Evolutionary conservation across 106 monocot species (phyloP).

Genomic region (Allium fistulosum): DNA sequence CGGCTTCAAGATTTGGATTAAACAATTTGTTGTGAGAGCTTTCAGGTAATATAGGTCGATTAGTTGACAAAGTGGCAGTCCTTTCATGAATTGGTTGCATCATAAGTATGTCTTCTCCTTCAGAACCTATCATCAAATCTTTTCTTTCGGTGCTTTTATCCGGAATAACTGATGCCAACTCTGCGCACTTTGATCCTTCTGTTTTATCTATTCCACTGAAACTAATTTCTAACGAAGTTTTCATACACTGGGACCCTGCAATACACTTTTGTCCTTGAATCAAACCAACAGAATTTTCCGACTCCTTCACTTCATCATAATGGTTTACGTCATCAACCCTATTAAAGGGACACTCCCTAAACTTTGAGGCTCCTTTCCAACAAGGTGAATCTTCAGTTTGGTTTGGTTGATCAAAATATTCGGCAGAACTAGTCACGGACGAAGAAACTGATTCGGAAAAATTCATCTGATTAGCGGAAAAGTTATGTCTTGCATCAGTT

Average conservation of each 20-base stretch:
- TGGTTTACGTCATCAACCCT: conserved; percentile 8
- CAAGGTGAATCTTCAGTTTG: conserved; percentile 62
- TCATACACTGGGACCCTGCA: not conserved
- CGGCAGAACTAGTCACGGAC: conserved; percentile 20
- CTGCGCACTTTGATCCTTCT: not conserved
- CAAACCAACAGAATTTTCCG: conserved; percentile 11
- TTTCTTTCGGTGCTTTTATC: conserved; percentile 4
- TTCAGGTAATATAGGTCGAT: not conserved
- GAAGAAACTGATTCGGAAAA: conserved; percentile 5
- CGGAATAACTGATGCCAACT: conserved; percentile 1
- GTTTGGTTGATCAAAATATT: conserved; percentile 35
- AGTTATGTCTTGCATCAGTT: not conserved
- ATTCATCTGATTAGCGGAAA: not conserved
- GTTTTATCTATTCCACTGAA: conserved; percentile 3
- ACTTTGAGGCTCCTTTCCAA: conserved; percentile 54
- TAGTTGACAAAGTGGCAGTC: not conserved
- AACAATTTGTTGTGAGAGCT: not conserved
- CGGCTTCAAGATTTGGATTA: conserved; percentile 5
- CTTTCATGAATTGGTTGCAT: conserved; percentile 10
- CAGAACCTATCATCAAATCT: conserved; percentile 1
- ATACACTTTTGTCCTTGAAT: conserved; percentile 11
- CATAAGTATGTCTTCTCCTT: conserved; percentile 1
- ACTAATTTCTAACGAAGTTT: not conserved
- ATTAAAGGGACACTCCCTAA: conserved; percentile 23
- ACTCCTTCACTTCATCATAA: not conserved